Evolutionary conservation across 2,329 filamentous ascomycete genomes (phyloP).

Genomic region (Torrubiella hemipterigena): DNA sequence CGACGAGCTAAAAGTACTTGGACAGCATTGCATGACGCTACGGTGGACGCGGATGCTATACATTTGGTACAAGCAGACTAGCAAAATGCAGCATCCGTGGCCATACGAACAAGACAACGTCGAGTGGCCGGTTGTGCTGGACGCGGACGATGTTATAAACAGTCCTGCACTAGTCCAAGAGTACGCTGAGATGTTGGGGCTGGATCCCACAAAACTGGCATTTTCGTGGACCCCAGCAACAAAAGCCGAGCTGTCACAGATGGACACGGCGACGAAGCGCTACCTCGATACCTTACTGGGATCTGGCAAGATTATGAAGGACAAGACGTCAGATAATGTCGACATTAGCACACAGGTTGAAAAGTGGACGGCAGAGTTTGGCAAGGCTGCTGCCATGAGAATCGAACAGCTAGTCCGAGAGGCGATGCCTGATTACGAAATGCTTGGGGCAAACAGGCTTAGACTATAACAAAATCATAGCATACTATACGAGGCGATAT

Average conservation of each 20-base stretch:
- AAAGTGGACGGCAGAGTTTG: constrained; percentile 9
- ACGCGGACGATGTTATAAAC: neutral
- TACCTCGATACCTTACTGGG: neutral
- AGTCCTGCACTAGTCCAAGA: neutral
- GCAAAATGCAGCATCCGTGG: neutral
- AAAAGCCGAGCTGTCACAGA: neutral
- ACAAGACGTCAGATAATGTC: constrained; percentile 7
- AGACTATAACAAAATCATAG: no score
- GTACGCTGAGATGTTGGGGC: neutral
- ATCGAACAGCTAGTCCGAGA: constrained; percentile 5
- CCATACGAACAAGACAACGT: neutral
- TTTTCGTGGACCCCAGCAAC: neutral
- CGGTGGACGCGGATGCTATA: constrained; percentile 4
- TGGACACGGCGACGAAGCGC: neutral
- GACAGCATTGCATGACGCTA: neutral
- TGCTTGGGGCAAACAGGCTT: no score
- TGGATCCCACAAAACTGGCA: neutral
- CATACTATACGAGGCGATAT: no score
- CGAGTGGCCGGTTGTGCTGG: neutral
- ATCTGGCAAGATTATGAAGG: neutral
- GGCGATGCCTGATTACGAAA: constrained; percentile 6
- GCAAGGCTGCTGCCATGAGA: constrained; percentile 2
- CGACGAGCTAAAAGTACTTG: neutral
- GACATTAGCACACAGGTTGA: constrained; percentile 6
- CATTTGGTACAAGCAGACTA: constrained; percentile 1